Evolutionary conservation across 2,329 filamentous ascomycete species (phyloP), one percentile per base, ranked within the genome.

Genomic region (Ceratocystis variospora): DNA sequence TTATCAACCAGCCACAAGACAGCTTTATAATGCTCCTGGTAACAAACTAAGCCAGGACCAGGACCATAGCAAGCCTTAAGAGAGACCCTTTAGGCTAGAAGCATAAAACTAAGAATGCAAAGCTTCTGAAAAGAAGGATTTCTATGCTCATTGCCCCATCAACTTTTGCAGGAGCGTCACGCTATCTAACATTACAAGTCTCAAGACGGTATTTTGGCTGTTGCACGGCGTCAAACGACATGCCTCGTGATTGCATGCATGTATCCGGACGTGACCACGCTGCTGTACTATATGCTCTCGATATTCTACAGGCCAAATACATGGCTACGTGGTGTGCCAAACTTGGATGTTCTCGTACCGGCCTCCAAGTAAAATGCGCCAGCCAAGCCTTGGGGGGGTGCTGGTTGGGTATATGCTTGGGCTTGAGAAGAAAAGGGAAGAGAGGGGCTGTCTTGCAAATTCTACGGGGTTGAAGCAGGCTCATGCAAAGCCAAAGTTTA

Each of bases 221-320:
- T 64, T 59, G 48, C 63, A 64, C 63, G 33, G 33, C 63, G 48
- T 64, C 63, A 15, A 57, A 25, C 31, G 33, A 59, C 31, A 22
- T 55, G 50, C 48, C 48, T 64, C 63, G 46, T 64, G 48, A 64
- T 64, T 45, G 50, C 25, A 50, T 57, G 63, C 48, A 62, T 46
- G 25, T 62, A 17, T 33, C 28, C 41, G 12, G 37, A 28, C 37
- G 5, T 62, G 37, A 17, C 7, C 7, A 46, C 19, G 19, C 17
- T 62, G 33, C 7, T 37, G 33, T 37, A 37, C 41, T 57, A 28
- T 28, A 53, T 22, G 48, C 22, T 10, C 48, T 19, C 10, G n/a
- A 57, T 22, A 28, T 17, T 57, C 22, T 31, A 57, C 53, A 57
- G 33, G 33, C 8, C 33, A 10, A 37, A 37, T 22, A 48, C 46